phyloP scores from a whole-genome alignment of 108 stramenopile species.

The Tribonema minus region DNA sequence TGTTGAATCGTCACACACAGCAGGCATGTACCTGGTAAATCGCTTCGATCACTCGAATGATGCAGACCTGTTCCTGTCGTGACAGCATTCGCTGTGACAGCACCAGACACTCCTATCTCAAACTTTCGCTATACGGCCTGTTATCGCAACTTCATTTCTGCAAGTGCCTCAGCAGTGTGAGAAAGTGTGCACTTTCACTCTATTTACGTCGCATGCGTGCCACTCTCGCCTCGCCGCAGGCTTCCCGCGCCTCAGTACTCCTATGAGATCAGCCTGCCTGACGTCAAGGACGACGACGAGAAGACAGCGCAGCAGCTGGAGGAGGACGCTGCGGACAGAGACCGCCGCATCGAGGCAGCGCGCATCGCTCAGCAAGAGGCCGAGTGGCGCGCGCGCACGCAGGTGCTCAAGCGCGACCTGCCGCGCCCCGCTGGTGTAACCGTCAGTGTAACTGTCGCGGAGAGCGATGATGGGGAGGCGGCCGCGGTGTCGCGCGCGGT shows the following conservation, averaged over 20 bases:
- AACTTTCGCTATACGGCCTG: not conserved
- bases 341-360: conserved; percentile 21
- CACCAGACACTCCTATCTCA: not conserved
- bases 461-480: not conserved
- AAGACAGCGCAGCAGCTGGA: conserved; percentile 1
- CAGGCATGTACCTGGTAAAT: no score
- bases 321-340: conserved; percentile 49
- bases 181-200: not conserved
- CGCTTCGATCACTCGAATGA: no score
- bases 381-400: conserved; percentile 42
- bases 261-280: conserved; percentile 46
- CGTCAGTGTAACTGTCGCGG: not conserved
- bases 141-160: not conserved
- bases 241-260: conserved; percentile 52
- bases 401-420: conserved; percentile 43
- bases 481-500: not conserved
- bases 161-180: not conserved
- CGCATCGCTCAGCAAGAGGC: conserved; percentile 38
- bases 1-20: no score
- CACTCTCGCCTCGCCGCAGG: not conserved
- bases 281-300: conserved; percentile 21
- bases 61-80: no score
- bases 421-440: conserved; percentile 25
- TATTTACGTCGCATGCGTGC: not conserved
- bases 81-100: no score